Evolutionary conservation across 2,329 filamentous ascomycete species (phyloP).

Genomic region (Alternaria sp.): DNA sequence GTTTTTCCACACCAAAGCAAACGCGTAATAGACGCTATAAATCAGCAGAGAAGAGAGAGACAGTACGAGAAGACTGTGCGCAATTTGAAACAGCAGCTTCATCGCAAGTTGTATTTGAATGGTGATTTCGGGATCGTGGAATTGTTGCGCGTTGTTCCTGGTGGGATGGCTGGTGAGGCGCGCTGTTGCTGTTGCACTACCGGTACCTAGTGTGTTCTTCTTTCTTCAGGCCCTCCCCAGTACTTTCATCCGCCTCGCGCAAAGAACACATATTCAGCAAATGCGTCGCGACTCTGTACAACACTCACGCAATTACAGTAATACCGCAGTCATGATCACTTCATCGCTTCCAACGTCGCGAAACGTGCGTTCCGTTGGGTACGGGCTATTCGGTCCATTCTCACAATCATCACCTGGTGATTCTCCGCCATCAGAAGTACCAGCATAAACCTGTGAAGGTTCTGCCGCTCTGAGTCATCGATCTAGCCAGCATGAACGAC

Average conservation of each 20-base stretch:
- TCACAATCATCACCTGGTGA: neutral
- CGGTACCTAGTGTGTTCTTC: neutral
- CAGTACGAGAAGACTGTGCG: constrained; percentile 14
- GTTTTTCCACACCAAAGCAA: constrained; percentile 9
- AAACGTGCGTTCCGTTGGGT: neutral
- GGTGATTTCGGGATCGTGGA: neutral
- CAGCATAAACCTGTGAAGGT: neutral
- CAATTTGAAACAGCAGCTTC: constrained; percentile 13
- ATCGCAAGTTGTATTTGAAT: neutral
- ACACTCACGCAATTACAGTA: neutral
- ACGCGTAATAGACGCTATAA: constrained; percentile 19
- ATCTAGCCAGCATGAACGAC: neutral
- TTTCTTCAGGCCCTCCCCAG: neutral
- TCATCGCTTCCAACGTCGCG: neutral
- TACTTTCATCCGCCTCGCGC: neutral
- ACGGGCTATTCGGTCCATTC: neutral
- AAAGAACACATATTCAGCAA: neutral
- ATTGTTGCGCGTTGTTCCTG: neutral
- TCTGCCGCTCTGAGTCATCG: constrained; percentile 22
- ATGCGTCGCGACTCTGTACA: neutral
- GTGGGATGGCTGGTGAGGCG: neutral
- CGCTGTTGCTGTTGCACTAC: neutral
- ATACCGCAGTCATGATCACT: neutral
- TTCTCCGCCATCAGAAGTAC: neutral
- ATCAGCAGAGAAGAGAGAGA: constrained; percentile 9